Percentiles rank a stretch among this genome's conserved stretches.
These are phyloP conservation scores for Dryadomyces sulphureus DNA, from an alignment of 2,329 filamentous ascomycete genomes.

Conservation along the genomic window DNA sequence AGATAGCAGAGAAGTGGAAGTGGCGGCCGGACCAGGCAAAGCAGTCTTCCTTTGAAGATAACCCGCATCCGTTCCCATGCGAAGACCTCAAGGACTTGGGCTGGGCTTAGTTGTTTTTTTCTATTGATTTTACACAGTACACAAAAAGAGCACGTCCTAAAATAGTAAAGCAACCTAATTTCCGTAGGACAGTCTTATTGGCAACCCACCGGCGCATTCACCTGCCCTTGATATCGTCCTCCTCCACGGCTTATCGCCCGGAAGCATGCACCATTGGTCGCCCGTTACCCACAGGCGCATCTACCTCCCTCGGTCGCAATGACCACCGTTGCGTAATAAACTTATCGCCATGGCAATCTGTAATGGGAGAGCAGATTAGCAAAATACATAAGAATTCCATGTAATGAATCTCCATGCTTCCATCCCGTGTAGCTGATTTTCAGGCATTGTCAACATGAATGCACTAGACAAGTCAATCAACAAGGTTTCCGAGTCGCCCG, in stretches of 20 bases:
- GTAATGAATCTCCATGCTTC: not conserved
- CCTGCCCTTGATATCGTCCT: not conserved
- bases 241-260: no score
- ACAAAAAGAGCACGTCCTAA: not conserved
- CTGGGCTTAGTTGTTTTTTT: not conserved
- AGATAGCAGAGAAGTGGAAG: conserved; percentile 1
- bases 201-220: conserved; percentile 2
- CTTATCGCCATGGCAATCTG: no score
- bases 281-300: no score
- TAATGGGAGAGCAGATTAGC: no score
- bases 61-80: conserved; percentile 2
- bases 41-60: not conserved
- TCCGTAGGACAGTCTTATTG: no score
- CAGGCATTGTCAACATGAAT: not conserved
- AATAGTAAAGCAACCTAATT: no score
- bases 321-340: no score
- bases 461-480: not conserved
- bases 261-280: no score
- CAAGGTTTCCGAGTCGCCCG: not conserved
- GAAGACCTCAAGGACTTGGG: conserved; percentile 3
- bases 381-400: no score
- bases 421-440: not conserved
- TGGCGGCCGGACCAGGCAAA: not conserved
- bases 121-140: not conserved
- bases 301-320: no score